Conservation (phyloP, 225 moss, liverwort and hornwort genomes). For the Ulota crispa region DNA sequence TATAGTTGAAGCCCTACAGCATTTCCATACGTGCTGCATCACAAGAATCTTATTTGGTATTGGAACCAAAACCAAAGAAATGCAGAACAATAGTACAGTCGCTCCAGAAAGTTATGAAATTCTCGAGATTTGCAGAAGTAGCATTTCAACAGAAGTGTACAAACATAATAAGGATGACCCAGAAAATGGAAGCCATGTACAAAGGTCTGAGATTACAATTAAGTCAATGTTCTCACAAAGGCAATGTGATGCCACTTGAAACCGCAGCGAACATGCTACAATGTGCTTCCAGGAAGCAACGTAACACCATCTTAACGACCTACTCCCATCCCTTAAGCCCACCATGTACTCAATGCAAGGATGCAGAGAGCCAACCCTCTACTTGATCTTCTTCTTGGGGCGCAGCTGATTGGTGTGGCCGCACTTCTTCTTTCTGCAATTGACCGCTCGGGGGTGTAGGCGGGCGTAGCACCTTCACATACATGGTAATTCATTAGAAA, state of each 20-base stretch:
- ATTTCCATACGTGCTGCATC: too few relatives aligned
- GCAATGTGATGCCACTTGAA: constrained; percentile 2
- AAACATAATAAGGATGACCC: not conserved
- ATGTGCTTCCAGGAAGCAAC: not conserved
- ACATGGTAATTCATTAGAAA: not conserved
- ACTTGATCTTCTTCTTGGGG: constrained; percentile 68
- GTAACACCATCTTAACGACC: not conserved
- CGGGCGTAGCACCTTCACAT: constrained; percentile 71
- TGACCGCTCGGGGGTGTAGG: constrained; percentile 78
- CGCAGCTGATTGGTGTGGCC: constrained; percentile 82
- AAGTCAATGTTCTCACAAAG: not conserved
- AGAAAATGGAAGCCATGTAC: not conserved
- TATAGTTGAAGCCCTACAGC: too few relatives aligned
- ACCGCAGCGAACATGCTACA: not conserved
- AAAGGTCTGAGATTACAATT: not conserved
- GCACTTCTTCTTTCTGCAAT: constrained; percentile 86
- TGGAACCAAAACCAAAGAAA: too few relatives aligned
- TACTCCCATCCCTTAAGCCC: not conserved
- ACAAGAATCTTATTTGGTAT: too few relatives aligned
- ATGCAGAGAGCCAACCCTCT: constrained; percentile 20
- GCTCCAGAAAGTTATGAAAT: too few relatives aligned
- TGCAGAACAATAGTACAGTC: too few relatives aligned
- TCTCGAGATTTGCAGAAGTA: too few relatives aligned
- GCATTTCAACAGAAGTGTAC: not conserved
- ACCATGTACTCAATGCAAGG: not conserved